These are phyloP conservation scores for Rhodotorula sp. DNA, from an alignment of 1,284 basidiomycete species.

Conservation along the genomic window DNA sequence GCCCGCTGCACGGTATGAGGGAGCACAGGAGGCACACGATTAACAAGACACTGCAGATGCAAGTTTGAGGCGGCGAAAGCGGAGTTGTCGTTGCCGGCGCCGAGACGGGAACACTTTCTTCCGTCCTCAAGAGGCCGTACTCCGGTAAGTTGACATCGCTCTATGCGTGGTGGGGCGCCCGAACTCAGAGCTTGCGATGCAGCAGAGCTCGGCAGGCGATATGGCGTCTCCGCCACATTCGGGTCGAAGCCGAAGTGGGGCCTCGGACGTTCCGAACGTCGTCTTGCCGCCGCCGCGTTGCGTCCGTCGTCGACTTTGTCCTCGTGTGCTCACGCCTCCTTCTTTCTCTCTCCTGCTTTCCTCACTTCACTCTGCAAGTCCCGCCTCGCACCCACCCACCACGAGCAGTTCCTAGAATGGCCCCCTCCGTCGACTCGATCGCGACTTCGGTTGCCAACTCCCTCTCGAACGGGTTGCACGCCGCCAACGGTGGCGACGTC, in stretches of 20 bases:
- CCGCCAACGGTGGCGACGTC: neutral
- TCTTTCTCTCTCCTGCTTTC: neutral
- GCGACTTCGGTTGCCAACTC: neutral
- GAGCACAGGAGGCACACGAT: too few species aligned
- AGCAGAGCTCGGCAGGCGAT: neutral
- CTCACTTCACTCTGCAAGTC: neutral
- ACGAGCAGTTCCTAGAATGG: neutral
- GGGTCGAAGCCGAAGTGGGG: neutral
- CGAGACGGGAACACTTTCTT: too few species aligned
- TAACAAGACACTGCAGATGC: too few species aligned
- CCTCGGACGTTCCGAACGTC: neutral
- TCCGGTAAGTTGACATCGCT: too few species aligned
- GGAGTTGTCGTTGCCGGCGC: too few species aligned
- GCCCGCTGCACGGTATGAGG: too few species aligned
- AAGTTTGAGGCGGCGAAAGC: too few species aligned
- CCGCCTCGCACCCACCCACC: neutral
- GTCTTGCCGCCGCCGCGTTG: neutral
- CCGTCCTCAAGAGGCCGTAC: too few species aligned
- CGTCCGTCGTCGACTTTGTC: neutral
- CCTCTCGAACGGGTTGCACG: neutral
- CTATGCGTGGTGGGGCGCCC: too few species aligned
- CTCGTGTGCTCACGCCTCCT: neutral
- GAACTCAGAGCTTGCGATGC: too few species aligned
- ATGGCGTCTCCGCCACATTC: neutral
- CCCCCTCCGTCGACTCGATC: constrained; percentile 9